Conservation (phyloP, 2,329 filamentous ascomycete genomes). For the Arachnomyces sp. region DNA sequence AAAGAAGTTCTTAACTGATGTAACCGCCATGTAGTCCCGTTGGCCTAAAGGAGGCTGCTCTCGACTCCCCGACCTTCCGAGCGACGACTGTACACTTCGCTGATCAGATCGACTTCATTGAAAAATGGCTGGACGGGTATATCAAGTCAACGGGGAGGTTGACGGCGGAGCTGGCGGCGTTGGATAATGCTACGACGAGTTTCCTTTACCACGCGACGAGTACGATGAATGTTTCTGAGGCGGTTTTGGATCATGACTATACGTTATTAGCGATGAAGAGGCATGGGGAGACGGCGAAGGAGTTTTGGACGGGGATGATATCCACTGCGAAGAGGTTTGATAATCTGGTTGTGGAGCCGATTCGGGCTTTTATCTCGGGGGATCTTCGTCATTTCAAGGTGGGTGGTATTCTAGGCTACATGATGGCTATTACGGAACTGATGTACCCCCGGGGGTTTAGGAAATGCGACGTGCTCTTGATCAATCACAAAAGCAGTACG, state of each 20-base stretch:
- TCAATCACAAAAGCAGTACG: conserved; percentile 72
- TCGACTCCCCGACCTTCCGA: conserved; percentile 94
- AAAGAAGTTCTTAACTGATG: conserved; percentile 6
- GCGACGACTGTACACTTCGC: conserved; percentile 77
- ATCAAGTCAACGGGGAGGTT: conserved; percentile 55
- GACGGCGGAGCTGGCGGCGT: conserved; percentile 55
- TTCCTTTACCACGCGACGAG: conserved; percentile 72
- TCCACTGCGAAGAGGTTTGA: conserved; percentile 71
- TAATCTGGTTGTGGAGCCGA: conserved; percentile 66
- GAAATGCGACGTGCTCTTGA: conserved; percentile 71
- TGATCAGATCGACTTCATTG: conserved; percentile 84
- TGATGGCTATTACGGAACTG: neutral
- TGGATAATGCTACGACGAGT: conserved; percentile 71
- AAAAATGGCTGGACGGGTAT: conserved; percentile 80
- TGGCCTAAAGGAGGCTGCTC: conserved; percentile 82
- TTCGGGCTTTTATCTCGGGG: conserved; percentile 65
- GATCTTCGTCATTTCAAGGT: conserved; percentile 77
- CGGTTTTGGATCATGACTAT: conserved; percentile 89
- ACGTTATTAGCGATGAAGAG: conserved; percentile 77
- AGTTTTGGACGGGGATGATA: conserved; percentile 76
- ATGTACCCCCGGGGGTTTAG: conserved; percentile 14
- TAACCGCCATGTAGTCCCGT: conserved; percentile 53
- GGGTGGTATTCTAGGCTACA: conserved; percentile 3
- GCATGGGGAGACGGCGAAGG: conserved; percentile 74
- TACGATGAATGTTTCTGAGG: conserved; percentile 65